Evolutionary conservation across 208 protist species (phyloP), one percentile per base, ranked within the genome.

Genomic region (Acanthamoeba lenticulata): DNA sequence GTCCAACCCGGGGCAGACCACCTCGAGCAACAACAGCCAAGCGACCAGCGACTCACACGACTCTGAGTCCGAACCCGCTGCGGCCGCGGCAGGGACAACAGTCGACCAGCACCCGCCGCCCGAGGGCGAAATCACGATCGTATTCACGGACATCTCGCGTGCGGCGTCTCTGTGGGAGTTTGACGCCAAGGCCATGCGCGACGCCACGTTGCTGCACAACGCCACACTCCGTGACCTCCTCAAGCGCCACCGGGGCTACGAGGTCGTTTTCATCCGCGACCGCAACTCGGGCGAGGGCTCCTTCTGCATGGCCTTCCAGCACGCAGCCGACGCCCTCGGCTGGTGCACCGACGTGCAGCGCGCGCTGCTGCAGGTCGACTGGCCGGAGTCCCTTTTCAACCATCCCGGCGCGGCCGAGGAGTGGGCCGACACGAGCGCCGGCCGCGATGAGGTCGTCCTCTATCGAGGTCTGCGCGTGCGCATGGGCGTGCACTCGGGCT

Each of bases 161-260:
- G 81, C 81, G 2, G 81, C 81, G 0, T 47, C 81, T 62, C 81
- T 89, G 11, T 89, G 81, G 81, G 81, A 89, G 11, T 62, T 65
- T 29, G 38, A 89, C 45, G 27, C 81, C 13, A 42, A 36, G 0
- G 40, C 81, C 81, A 89, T 89, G 81, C 38, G 45, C 29, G 81
- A 89, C 32, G 81, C 81, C 81, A 89, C 81, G n/a, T 7, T 89
- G n/a, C 81, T 89, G 0, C 81, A 89, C 81, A 89, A 89, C 81
- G 38, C 6, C 38, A 27, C 40, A 1, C 40, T 81, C 1, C 34
- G 69, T 5, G 34, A 21, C 40, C 69, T 81, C 15, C 69, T 81
- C 38, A 81, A 81, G 69, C 34, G 40, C 34, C 40, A 81, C 29
- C 69, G 40, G 11, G 86, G 86, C 34, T 92, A 92, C 86, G 86